phyloP scores from a whole-genome alignment of 768 basidiomycete species.

The Rhodotorula paludigena region DNA sequence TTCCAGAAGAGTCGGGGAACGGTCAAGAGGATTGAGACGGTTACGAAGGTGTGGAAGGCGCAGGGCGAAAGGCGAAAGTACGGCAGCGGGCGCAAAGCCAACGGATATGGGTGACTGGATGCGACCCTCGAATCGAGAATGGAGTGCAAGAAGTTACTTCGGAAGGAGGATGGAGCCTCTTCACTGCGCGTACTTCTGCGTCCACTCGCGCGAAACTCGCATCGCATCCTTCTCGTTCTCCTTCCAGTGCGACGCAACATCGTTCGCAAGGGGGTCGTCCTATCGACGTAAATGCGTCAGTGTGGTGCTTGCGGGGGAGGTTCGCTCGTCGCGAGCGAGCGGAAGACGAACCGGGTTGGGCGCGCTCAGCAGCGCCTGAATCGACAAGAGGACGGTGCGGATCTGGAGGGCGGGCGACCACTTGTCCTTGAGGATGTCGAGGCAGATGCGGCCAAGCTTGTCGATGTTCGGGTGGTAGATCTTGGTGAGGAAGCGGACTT shows the following conservation, averaged over 20 bases:
- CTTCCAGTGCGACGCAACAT: conserved; percentile 94
- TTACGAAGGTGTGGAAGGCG: too few species aligned
- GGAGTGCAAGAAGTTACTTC: conserved; percentile 3
- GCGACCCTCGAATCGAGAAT: too few species aligned
- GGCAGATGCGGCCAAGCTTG: conserved; percentile 95
- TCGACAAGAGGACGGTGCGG: conserved; percentile 89
- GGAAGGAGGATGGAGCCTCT: too few species aligned
- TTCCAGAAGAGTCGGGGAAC: too few species aligned
- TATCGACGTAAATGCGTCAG: not conserved
- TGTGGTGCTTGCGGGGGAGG: not conserved
- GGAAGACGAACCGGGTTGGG: conserved; percentile 67
- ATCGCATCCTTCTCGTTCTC: conserved; percentile 92
- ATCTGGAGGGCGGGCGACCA: conserved; percentile 99
- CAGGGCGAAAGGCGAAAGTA: too few species aligned
- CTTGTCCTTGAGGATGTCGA: conserved; percentile 99
- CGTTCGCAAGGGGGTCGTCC: conserved; percentile 88
- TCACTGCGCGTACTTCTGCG: conserved; percentile 86
- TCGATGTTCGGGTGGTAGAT: conserved; percentile 99
- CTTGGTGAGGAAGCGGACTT: conserved; percentile 60
- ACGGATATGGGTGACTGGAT: too few species aligned
- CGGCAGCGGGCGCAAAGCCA: too few species aligned
- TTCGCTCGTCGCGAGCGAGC: too few species aligned
- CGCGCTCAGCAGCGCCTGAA: conserved; percentile 92
- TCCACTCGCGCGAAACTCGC: conserved; percentile 91
- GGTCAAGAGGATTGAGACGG: too few species aligned